Evolutionary conservation across 106 monocot genomes (phyloP).

Genomic region (Chionographis japonica): DNA sequence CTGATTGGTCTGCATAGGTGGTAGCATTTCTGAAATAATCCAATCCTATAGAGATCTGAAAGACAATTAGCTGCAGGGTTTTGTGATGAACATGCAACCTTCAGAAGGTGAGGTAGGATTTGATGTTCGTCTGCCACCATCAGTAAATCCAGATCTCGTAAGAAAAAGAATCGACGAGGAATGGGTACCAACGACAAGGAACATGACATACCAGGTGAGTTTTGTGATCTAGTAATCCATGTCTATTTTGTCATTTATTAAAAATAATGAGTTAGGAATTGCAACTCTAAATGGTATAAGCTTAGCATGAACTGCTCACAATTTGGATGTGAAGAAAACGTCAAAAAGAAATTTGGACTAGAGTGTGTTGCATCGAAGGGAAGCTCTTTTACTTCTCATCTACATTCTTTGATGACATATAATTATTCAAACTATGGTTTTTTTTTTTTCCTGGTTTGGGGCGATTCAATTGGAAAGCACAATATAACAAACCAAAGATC

Average conservation of each 20-base stretch:
- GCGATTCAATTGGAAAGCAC: no score
- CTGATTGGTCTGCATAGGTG: background rate
- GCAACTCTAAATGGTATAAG: background rate
- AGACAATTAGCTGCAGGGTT: slow-evolving; percentile 50
- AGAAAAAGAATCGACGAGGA: slow-evolving; percentile 62
- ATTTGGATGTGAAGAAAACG: no score
- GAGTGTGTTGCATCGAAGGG: no score
- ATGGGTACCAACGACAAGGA: slow-evolving; percentile 74
- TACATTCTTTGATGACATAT: no score
- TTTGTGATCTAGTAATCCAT: background rate
- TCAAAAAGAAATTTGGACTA: no score
- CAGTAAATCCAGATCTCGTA: slow-evolving; percentile 40
- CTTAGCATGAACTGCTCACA: background rate
- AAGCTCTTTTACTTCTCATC: no score
- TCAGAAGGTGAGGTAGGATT: slow-evolving; percentile 87
- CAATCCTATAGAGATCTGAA: no score
- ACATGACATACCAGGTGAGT: slow-evolving; percentile 68
- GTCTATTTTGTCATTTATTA: background rate
- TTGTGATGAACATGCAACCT: slow-evolving; percentile 94
- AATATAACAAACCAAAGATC: no score
- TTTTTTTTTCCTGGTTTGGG: no score
- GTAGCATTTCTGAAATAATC: background rate
- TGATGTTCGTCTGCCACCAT: slow-evolving; percentile 83
- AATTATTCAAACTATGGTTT: no score
- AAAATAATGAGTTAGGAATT: no score